Percentiles rank a stretch among this genome's conserved stretches.
phyloP scores from a whole-genome alignment of 2,329 filamentous ascomycete genomes.

The Orbilia ellipsospora region DNA sequence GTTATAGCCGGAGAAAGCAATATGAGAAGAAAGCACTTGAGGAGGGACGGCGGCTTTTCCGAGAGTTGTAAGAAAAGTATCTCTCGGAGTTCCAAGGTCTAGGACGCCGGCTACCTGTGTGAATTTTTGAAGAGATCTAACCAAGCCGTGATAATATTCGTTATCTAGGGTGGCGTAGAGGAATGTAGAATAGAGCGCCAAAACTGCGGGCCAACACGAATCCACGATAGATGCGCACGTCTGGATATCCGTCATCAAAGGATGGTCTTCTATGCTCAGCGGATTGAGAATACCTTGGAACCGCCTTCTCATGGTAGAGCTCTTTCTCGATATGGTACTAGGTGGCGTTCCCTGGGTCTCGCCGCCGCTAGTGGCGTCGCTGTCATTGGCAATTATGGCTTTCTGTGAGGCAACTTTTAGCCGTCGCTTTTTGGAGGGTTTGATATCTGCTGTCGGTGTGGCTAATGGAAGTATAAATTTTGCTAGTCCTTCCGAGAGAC shows the following conservation, averaged over 20 bases:
- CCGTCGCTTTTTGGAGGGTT: constrained; percentile 65
- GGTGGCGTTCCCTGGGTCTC: constrained; percentile 57
- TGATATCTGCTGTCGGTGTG: constrained; percentile 76
- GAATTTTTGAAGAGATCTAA: constrained; percentile 93
- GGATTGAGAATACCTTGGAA: constrained; percentile 87
- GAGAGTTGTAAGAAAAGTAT: constrained; percentile 93
- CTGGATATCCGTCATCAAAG: constrained; percentile 76
- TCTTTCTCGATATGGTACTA: constrained; percentile 57
- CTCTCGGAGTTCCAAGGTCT: constrained; percentile 83
- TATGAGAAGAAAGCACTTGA: constrained; percentile 69
- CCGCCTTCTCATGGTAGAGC: constrained; percentile 64
- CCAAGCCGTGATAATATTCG: constrained; percentile 91
- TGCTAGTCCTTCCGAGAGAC: constrained; percentile 88
- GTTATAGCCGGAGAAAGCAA: constrained; percentile 60
- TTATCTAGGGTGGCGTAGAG: constrained; percentile 90
- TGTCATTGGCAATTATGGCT: constrained; percentile 33
- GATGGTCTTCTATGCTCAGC: constrained; percentile 77
- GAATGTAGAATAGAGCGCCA: constrained; percentile 95
- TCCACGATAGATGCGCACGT: constrained; percentile 85
- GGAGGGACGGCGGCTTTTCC: constrained; percentile 92
- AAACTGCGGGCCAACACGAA: constrained; percentile 92
- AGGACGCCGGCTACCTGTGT: constrained; percentile 92
- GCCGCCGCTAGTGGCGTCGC: constrained; percentile 50
- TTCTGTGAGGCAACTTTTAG: constrained; percentile 56
- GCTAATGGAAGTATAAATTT: constrained; percentile 94